Base-by-base conservation (phyloP, 78 protist genomes). In the Paratrimastix pyriformis region DNA sequence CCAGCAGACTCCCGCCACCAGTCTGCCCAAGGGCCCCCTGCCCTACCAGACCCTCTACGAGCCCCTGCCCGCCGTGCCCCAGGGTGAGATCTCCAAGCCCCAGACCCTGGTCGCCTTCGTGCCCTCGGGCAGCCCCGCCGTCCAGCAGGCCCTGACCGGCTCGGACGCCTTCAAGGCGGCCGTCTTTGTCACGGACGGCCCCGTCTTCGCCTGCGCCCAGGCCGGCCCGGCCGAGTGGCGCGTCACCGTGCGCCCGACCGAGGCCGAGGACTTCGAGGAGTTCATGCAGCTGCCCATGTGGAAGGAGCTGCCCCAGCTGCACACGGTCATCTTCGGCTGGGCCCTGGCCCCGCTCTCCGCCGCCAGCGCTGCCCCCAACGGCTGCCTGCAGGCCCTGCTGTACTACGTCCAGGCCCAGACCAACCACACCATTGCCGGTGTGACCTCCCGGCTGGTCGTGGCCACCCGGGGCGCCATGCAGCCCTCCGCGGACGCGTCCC, bases 341-440 rank as follows among this genome's bases (percentile, higher is more conserved):
- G n/a, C n/a, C n/a, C n/a, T n/a, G n/a, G n/a, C n/a, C n/a, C 60
- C 26, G 2, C 44, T 54, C 76, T 43, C 38, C 39, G 55, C 76
- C 24, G 3, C 8, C 30, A 58, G 44, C 64, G 48, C 48, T 6
- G 24, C 26, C 13, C 59, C 76, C 1, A 72, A 72, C 44, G 76
- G 76, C 6, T 72, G 2, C 40, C 59, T 52, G 35, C 59, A 58
- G 6, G 37, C 76, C 11, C 59, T 43, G 40, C 59, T 54, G 3
- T 35, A 9, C 21, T 54, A 58, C 29, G 46, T 35, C 32, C 3
- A 43, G 59, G 39, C 88, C 11, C 48, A 26, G 39, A 68, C 11
- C n/a, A 18, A 26, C 33, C 52, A 29, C n/a, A 13, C 45, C 44
- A 44, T 26, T 15, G 73, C 73, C 37, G 3, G 2, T 11, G 29